Evolutionary conservation across 768 basidiomycete species (phyloP).

Genomic region (Amanita inopinata): DNA sequence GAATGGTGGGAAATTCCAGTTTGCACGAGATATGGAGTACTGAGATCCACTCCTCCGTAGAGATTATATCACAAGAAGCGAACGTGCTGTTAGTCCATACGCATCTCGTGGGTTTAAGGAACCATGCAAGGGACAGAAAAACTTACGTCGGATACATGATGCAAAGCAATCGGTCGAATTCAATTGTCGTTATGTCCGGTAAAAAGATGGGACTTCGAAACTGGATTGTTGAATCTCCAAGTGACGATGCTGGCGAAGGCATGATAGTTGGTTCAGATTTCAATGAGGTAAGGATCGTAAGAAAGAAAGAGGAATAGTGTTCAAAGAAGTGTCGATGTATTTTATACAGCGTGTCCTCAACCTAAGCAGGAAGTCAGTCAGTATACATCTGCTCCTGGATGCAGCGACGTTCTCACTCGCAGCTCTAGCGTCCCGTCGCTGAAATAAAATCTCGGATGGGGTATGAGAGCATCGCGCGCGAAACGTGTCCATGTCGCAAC

Average conservation of each 20-base stretch:
- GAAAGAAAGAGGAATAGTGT: conserved; percentile 7
- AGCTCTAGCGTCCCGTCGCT: conserved; percentile 16
- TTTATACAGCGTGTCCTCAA: conserved; percentile 16
- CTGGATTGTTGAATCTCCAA: neutral
- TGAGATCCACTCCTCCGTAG: conserved; percentile 27
- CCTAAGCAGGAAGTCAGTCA: conserved; percentile 15
- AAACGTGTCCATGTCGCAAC: conserved; percentile 3
- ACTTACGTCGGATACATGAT: conserved; percentile 27
- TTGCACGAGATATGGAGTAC: conserved; percentile 22
- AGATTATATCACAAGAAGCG: conserved; percentile 19
- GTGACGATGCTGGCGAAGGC: neutral
- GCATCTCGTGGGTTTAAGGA: neutral
- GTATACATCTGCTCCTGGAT: neutral
- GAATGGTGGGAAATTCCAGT: conserved; percentile 21
- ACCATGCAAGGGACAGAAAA: neutral
- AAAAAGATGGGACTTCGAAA: conserved; percentile 14
- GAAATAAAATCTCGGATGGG: conserved; percentile 17
- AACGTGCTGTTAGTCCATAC: conserved; percentile 18
- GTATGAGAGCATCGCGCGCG: neutral
- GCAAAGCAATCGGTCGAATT: conserved; percentile 23
- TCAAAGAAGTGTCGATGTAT: conserved; percentile 24
- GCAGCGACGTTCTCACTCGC: conserved; percentile 11
- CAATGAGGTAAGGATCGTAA: conserved; percentile 4
- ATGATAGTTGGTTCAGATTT: neutral
- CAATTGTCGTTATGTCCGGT: conserved; percentile 28